Conservation (phyloP, 768 basidiomycete genomes). For the Auricularia heimuer region DNA sequence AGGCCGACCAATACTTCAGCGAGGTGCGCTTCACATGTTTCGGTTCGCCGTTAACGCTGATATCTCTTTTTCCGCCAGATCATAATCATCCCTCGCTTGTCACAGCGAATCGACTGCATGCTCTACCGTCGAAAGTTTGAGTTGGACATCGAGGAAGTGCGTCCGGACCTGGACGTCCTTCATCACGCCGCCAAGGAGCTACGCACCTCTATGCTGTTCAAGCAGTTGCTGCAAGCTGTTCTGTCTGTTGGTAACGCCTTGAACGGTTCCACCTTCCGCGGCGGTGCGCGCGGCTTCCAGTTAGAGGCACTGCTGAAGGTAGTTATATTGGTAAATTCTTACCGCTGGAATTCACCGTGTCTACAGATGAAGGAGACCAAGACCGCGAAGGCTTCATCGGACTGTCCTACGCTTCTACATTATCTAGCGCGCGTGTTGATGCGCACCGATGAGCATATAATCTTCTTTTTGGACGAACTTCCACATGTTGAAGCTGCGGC, state of each 20-base stretch:
- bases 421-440: slow-evolving; percentile 73
- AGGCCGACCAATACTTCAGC: slow-evolving; percentile 74
- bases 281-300: slow-evolving; percentile 76
- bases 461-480: slow-evolving; percentile 70
- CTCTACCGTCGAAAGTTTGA: slow-evolving; percentile 75
- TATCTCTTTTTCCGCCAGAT: slow-evolving; percentile 36
- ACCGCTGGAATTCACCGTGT: not conserved
- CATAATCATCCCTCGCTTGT: slow-evolving; percentile 63
- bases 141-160: slow-evolving; percentile 71
- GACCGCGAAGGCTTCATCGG: slow-evolving; percentile 52
- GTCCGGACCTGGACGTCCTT: slow-evolving; percentile 69
- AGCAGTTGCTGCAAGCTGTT: slow-evolving; percentile 58
- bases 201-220: slow-evolving; percentile 53
- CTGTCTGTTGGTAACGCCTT: slow-evolving; percentile 72
- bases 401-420: slow-evolving; percentile 85
- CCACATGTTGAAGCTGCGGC: slow-evolving; percentile 77
- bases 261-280: slow-evolving; percentile 76
- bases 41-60: not conserved
- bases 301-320: slow-evolving; percentile 79
- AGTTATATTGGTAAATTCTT: not conserved
- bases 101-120: slow-evolving; percentile 72
- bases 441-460: slow-evolving; percentile 51
- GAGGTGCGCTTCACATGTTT: slow-evolving; percentile 35
- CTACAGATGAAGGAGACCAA: slow-evolving; percentile 73
- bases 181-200: slow-evolving; percentile 64